Evolutionary conservation across 768 basidiomycete genomes (phyloP).

Genomic region (Lanmaoa rubissima): DNA sequence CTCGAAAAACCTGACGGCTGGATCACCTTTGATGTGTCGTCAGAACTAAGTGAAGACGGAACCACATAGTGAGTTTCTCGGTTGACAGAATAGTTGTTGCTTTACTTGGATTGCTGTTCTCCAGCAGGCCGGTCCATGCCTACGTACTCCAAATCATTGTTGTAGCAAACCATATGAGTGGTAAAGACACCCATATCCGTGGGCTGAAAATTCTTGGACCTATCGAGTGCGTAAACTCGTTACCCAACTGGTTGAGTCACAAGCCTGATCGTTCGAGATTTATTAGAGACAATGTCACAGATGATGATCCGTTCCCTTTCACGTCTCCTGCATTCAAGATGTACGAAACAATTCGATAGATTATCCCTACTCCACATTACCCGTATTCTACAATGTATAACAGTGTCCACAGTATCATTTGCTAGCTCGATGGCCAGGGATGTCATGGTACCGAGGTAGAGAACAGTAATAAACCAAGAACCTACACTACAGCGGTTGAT

Average conservation of each 20-base stretch:
- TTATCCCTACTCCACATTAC: slow-evolving; percentile 23
- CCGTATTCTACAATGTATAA: slow-evolving; percentile 28
- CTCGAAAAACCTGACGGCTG: slow-evolving; percentile 93
- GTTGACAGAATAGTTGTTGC: background rate
- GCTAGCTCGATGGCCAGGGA: background rate
- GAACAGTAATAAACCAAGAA: slow-evolving; percentile 10
- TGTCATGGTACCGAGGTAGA: background rate
- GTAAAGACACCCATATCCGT: slow-evolving; percentile 97
- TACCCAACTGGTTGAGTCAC: background rate
- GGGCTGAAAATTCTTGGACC: slow-evolving; percentile 88
- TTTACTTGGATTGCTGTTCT: background rate
- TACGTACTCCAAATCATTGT: slow-evolving; percentile 91
- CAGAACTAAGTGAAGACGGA: slow-evolving; percentile 75
- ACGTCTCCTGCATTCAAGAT: slow-evolving; percentile 62
- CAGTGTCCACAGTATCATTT: slow-evolving; percentile 12
- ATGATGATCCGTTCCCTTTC: slow-evolving; percentile 77
- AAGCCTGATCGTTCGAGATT: slow-evolving; percentile 1
- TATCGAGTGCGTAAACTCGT: slow-evolving; percentile 53
- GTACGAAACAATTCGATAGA: slow-evolving; percentile 74
- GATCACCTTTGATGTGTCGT: slow-evolving; percentile 83
- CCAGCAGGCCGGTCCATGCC: slow-evolving; percentile 82
- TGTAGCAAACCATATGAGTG: slow-evolving; percentile 94
- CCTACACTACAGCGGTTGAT: background rate
- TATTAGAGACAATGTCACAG: slow-evolving; percentile 41
- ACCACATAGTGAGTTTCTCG: slow-evolving; percentile 66